Evolutionary conservation across 176 grass and related monocot species (phyloP), one percentile per base, ranked within the genome.

Genomic region (Chloris gayana): DNA sequence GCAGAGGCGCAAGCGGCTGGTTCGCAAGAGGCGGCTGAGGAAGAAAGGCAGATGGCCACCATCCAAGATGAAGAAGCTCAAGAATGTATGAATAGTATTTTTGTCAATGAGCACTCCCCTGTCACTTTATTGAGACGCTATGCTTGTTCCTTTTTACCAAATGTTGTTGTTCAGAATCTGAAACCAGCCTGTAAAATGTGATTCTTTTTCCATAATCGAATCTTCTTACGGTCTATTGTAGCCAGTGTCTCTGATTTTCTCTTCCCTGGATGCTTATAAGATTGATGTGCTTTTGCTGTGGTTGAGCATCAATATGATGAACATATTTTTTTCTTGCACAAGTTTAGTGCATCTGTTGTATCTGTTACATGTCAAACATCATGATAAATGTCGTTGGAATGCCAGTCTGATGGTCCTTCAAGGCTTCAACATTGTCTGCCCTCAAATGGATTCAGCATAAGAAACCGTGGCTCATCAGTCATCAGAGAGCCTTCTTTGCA

Each of bases 1-100:
- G 75, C 83, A 82, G 69, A 84, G 95, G 57, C 91, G 88, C 41
- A 86, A 69, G 77, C 81, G 90, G 37, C 92, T 98, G 41, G 67
- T 98, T 44, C 88, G 88, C 9, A 98, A 98, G 90, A 89, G 90
- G 77, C 56, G 34, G 53, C 72, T 98, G 66, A 95, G 95, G 87
- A 98, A 95, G 88, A 93, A 89, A 72, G 95, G 95, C 25, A 82
- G 90, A 62, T 95, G 95, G 95, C 86, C 92, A 10, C 86, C 91
- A 0, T 90, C 95, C 22, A 94, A 98, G 83, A 88, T 91, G 95
- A 94, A 89, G 92, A 94, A 98, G 80, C 82, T 88, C 54, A 87
- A 91, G 83, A 94, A 89, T 32, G 85, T 93, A 7, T 89, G 38
- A 85, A 14, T 14, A 10, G 13, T 69, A 21, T 26, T 31, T 13